phyloP scores from a whole-genome alignment of 2,329 filamentous ascomycete species.

The Torrubiella hemipterigena region DNA sequence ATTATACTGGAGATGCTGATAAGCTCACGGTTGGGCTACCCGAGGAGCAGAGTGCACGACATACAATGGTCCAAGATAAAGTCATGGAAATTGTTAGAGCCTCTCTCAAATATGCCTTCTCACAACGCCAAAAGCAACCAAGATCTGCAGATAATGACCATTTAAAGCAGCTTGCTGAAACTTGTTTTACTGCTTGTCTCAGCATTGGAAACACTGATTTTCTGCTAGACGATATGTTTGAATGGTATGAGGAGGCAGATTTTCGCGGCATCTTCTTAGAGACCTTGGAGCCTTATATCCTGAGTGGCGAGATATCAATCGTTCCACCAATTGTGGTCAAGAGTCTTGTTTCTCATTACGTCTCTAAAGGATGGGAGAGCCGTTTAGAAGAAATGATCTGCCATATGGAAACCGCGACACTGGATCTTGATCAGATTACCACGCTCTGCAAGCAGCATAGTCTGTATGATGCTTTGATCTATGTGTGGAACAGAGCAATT shows the following conservation, averaged over 20 bases:
- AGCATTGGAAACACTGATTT: constrained; percentile 70
- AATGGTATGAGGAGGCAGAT: constrained; percentile 72
- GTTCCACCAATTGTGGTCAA: constrained; percentile 80
- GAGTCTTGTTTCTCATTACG: constrained; percentile 71
- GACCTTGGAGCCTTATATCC: constrained; percentile 75
- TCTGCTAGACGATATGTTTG: constrained; percentile 82
- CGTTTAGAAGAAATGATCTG: constrained; percentile 90
- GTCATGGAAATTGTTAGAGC: constrained; percentile 88
- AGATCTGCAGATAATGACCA: constrained; percentile 39
- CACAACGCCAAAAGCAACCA: constrained; percentile 44
- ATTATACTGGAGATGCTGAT: constrained; percentile 84
- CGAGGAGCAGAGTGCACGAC: constrained; percentile 64
- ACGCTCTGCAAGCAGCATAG: constrained; percentile 81
- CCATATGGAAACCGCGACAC: constrained; percentile 75
- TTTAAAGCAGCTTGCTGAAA: constrained; percentile 66
- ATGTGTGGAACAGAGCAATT: constrained; percentile 91
- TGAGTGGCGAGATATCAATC: constrained; percentile 61
- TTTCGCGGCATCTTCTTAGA: constrained; percentile 72
- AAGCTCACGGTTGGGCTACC: constrained; percentile 90
- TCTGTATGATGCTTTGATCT: constrained; percentile 89
- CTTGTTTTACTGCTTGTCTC: constrained; percentile 73
- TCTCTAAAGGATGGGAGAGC: constrained; percentile 60
- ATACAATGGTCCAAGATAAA: constrained; percentile 76
- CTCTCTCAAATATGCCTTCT: constrained; percentile 80
- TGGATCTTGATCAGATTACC: constrained; percentile 91